A percentile compares a stretch with the other conserved stretches of the same genome.
Evolutionary conservation across 2,329 filamentous ascomycete genomes (phyloP).

Genomic region (Periconia sp.): DNA sequence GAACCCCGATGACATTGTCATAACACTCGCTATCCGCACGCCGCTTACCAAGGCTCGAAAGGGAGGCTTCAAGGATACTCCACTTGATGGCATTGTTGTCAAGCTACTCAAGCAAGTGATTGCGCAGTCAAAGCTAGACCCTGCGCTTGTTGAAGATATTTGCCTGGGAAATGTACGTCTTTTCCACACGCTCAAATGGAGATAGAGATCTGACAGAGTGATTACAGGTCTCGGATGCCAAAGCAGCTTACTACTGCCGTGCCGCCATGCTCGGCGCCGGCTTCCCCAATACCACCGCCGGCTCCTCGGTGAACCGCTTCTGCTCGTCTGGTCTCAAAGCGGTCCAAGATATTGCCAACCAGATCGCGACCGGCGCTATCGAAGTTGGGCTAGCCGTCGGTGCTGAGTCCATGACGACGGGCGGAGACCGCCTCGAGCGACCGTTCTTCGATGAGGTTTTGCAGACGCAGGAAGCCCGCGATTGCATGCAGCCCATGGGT

Average conservation of each 20-base stretch:
- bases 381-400: slow-evolving; percentile 87
- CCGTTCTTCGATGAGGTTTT: slow-evolving; percentile 81
- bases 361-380: slow-evolving; percentile 81
- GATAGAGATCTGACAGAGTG: neutral
- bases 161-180: slow-evolving; percentile 82
- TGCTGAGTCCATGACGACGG: slow-evolving; percentile 83
- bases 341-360: slow-evolving; percentile 90
- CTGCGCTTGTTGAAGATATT: slow-evolving; percentile 84
- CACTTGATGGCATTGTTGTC: slow-evolving; percentile 84
- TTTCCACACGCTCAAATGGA: too few relatives aligned
- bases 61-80: slow-evolving; percentile 94
- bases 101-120: slow-evolving; percentile 73
- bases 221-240: slow-evolving; percentile 75
- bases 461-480: slow-evolving; percentile 74
- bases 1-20: slow-evolving; percentile 95
- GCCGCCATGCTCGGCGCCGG: slow-evolving; percentile 89
- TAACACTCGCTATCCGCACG: slow-evolving; percentile 89
- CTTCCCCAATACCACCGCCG: slow-evolving; percentile 87
- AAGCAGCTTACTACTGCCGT: slow-evolving; percentile 89
- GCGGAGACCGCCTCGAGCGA: slow-evolving; percentile 71
- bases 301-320: slow-evolving; percentile 89
- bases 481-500: slow-evolving; percentile 96
- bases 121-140: slow-evolving; percentile 77
- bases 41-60: slow-evolving; percentile 87
- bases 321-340: slow-evolving; percentile 97